Conservation (phyloP, 2,329 filamentous ascomycete species). For the Trichoderma sp. region DNA sequence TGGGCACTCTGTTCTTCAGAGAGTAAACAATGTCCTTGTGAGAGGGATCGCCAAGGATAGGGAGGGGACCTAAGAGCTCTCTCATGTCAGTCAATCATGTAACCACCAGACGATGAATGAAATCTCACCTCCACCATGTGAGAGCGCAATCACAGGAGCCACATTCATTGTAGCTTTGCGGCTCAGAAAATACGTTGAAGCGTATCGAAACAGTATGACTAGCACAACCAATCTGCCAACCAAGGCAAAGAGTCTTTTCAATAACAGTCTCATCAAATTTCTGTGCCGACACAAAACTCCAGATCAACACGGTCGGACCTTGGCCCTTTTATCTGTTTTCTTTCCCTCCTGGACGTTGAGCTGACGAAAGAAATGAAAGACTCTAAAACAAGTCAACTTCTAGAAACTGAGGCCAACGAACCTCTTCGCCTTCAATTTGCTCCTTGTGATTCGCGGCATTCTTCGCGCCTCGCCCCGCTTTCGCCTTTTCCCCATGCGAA, state of each 20-base stretch:
- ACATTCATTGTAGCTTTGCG: slow-evolving; percentile 37
- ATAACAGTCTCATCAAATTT: slow-evolving; percentile 22
- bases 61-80: slow-evolving; percentile 49
- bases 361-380: neutral
- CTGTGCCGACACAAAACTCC: neutral
- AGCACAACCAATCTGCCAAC: slow-evolving; percentile 2
- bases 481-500: neutral
- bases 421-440: neutral
- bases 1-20: slow-evolving; percentile 52
- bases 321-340: neutral
- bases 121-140: slow-evolving; percentile 46
- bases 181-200: slow-evolving; percentile 6
- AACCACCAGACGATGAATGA: neutral
- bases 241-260: slow-evolving; percentile 6
- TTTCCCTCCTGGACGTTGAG: neutral
- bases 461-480: slow-evolving; percentile 1
- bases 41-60: slow-evolving; percentile 53
- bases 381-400: neutral
- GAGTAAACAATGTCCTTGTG: slow-evolving; percentile 52
- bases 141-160: slow-evolving; percentile 47
- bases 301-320: neutral
- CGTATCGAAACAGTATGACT: slow-evolving; percentile 16
- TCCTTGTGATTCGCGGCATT: neutral
- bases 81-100: neutral
- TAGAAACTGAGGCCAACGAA: neutral